A percentile compares a stretch with the other conserved stretches of the same genome.
Evolutionary conservation across 1,139 yeast species (phyloP).

Genomic region (Kurtzmaniella natalensis): DNA sequence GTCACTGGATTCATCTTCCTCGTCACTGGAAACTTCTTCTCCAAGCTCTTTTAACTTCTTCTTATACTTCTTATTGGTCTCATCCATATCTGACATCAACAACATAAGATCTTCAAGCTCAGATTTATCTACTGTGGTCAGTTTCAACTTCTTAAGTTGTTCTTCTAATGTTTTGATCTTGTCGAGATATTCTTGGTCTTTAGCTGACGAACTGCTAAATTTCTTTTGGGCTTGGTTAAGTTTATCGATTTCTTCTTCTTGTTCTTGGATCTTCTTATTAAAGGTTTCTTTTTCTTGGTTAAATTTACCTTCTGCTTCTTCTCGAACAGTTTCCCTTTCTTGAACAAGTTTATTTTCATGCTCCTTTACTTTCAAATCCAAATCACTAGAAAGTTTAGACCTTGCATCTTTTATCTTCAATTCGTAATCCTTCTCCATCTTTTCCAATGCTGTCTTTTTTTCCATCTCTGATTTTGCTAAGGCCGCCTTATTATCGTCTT

Average conservation of each 20-base stretch:
- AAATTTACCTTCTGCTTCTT: neutral
- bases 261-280: neutral
- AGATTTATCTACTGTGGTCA: slow-evolving; percentile 43
- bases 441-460: neutral
- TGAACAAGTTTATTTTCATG: too few species aligned
- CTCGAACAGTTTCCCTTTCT: neutral
- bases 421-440: neutral
- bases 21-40: slow-evolving; percentile 44
- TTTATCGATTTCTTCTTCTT: slow-evolving; percentile 6
- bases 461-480: neutral
- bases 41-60: slow-evolving; percentile 46
- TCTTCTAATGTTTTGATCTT: slow-evolving; percentile 8
- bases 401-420: too few species aligned
- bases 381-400: too few species aligned
- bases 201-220: neutral
- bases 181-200: slow-evolving; percentile 8
- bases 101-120: slow-evolving; percentile 78
- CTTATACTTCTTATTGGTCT: slow-evolving; percentile 59
- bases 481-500: neutral
- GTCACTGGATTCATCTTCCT: slow-evolving; percentile 37
- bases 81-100: slow-evolving; percentile 71
- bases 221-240: neutral
- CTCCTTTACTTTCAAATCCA: too few species aligned
- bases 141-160: slow-evolving; percentile 6
- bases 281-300: neutral